A percentile compares a stretch with the other conserved stretches of the same genome.
Evolutionary conservation across 441 rosid species (phyloP).

Genomic region (Populus hybrid): DNA sequence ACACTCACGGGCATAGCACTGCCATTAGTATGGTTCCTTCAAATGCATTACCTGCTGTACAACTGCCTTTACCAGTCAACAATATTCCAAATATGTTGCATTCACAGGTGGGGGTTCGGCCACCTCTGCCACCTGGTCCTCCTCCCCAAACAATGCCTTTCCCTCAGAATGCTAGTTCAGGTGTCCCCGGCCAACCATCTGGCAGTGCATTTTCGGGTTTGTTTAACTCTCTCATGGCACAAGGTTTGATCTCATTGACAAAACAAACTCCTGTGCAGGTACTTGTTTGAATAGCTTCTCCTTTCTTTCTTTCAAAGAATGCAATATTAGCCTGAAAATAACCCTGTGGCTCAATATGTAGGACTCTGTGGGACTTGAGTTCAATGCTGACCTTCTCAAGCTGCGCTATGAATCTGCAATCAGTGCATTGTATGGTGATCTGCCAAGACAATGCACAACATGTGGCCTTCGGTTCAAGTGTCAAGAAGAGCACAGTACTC

Average conservation of each 20-base stretch:
- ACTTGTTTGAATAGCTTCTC: conserved; percentile 22
- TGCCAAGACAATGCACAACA: conserved; percentile 95
- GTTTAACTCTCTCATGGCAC: conserved; percentile 81
- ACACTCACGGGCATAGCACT: conserved; percentile 39
- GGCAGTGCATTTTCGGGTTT: conserved; percentile 73
- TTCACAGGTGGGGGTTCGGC: conserved; percentile 42
- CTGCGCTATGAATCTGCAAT: conserved; percentile 78
- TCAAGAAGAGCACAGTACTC: conserved; percentile 95
- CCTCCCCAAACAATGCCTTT: conserved; percentile 47
- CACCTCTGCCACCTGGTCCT: conserved; percentile 60
- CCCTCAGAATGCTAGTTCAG: conserved; percentile 44
- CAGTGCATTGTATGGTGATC: conserved; percentile 71
- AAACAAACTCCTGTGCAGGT: conserved; percentile 70
- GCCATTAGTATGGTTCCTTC: conserved; percentile 29
- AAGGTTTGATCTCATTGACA: conserved; percentile 79
- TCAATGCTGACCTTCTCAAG: conserved; percentile 76
- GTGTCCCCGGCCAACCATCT: conserved; percentile 45
- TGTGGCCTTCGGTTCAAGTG: conserved; percentile 92
- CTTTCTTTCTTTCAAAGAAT: background rate
- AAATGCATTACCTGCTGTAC: conserved; percentile 29
- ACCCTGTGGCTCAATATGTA: conserved; percentile 34
- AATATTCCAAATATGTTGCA: conserved; percentile 37
- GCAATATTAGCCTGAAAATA: conserved; percentile 12
- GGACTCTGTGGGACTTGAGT: conserved; percentile 74
- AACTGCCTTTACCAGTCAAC: conserved; percentile 42